Evolutionary conservation across 805 yeast genomes (phyloP), one percentile per base, ranked within the genome.

Genomic region (Teunomyces atbi): DNA sequence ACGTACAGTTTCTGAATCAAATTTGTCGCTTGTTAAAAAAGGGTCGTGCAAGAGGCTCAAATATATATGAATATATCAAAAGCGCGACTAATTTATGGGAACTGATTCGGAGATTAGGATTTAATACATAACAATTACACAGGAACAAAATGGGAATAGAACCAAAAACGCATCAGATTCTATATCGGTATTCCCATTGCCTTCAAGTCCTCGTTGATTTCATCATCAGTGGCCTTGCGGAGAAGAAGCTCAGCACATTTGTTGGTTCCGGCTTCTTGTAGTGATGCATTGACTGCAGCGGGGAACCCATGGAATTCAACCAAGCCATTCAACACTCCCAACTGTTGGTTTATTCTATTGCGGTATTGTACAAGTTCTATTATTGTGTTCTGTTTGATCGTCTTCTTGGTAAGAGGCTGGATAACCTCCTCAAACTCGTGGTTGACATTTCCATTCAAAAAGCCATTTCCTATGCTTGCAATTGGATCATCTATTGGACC

Each of bases 231-330:
- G 34, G 91, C 84, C 4, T 81, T 68, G 33, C 74, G 73, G 48
- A 94, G 60, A 38, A 72, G 56, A 4, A 70, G 56, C 49, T 70
- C 75, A n/a, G 61, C 61, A 20, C 53, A 56, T 4, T 56, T 48
- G n/a, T 51, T 45, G 2, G 53, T 54, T 6, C 19, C n/a, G 12
- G 47, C 20, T 20, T 62, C 69, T n/a, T 55, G 46, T 39, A 59
- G 52, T 8, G 64, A 68, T 27, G 76, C 74, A 32, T 92, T 61
- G 28, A 69, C 57, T 2, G 81, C 92, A 2, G 96, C 90, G 2
- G 98, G 97, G 59, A 90, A 82, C 3, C 94, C 89, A 57, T 80
- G 81, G 59, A 79, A 82, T 54, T 77, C 74, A 30, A 81, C 68
- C 41, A 91, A 65, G 2, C 94, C 94, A 43, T 80, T 76, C 50